These are phyloP conservation scores for Solanum corneliomulleri DNA, from an alignment of 257 asterid species.

Conservation along the genomic window DNA sequence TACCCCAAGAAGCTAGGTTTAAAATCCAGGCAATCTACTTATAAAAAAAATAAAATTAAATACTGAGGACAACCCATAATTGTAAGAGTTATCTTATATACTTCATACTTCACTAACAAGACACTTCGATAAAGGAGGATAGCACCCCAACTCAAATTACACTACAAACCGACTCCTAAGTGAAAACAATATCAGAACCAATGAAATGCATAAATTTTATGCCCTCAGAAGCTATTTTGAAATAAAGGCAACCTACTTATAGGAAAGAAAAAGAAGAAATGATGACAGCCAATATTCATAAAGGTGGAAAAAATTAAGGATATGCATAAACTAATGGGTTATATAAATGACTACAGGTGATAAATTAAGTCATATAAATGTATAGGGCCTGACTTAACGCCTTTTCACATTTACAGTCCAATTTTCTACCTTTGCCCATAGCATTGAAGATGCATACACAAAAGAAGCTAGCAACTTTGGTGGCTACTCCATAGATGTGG, in stretches of 20 bases:
- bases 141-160: not conserved
- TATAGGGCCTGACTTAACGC: not conserved
- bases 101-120: not conserved
- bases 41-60: not conserved
- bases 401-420: not conserved
- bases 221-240: not conserved
- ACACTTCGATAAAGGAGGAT: not conserved
- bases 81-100: not conserved
- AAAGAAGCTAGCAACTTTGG: not conserved
- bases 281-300: not conserved
- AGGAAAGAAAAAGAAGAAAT: not conserved
- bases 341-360: not conserved
- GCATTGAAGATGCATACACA: not conserved
- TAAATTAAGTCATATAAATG: not conserved
- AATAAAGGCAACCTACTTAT: not conserved
- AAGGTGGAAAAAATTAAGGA: not conserved
- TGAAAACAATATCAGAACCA: not conserved
- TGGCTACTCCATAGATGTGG: not conserved
- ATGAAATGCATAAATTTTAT: not conserved
- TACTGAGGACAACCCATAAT: not conserved
- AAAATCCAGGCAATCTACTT: not conserved
- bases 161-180: not conserved
- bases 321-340: not conserved
- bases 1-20: not conserved
- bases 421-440: not conserved